Conservation (phyloP, 2,329 filamentous ascomycete genomes). For the Pseudogymnoascus pannorum region DNA sequence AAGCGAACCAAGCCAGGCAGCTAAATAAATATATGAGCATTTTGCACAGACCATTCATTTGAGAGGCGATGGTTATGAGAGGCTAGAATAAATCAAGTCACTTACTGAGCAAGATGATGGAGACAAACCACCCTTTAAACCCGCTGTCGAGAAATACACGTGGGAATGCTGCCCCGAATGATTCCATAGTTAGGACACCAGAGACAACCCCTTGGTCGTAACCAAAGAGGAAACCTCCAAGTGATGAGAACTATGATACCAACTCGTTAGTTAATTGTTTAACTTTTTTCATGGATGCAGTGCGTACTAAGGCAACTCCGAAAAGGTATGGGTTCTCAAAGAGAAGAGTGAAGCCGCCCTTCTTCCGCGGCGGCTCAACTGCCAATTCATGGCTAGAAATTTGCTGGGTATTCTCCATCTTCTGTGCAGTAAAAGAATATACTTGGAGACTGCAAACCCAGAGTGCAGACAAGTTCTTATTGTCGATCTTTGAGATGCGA, state of each 20-base stretch:
- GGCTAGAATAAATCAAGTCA: not conserved
- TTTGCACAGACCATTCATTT: not conserved
- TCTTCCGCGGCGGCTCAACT: not conserved
- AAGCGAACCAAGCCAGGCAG: conserved; percentile 43
- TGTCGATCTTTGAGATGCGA: not conserved
- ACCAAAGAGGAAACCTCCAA: conserved; percentile 39
- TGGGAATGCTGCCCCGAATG: conserved; percentile 35
- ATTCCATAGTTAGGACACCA: conserved; percentile 40
- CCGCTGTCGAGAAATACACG: conserved; percentile 36
- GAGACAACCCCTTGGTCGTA: conserved; percentile 44
- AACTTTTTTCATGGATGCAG: not conserved
- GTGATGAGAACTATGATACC: conserved; percentile 31
- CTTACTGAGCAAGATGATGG: conserved; percentile 38
- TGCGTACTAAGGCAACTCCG: conserved; percentile 32
- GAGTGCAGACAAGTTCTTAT: not conserved
- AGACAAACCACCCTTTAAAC: conserved; percentile 48
- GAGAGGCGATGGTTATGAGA: not conserved
- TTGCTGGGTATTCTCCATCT: not conserved
- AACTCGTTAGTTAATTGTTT: not conserved
- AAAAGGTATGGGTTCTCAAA: conserved; percentile 32
- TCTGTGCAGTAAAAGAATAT: not conserved
- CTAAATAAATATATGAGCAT: conserved; percentile 19
- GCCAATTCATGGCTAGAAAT: not conserved
- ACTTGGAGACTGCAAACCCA: not conserved
- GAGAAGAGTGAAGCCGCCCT: conserved; percentile 5